phyloP scores from a whole-genome alignment of 768 basidiomycete genomes.

The Mycena rebaudengoi region DNA sequence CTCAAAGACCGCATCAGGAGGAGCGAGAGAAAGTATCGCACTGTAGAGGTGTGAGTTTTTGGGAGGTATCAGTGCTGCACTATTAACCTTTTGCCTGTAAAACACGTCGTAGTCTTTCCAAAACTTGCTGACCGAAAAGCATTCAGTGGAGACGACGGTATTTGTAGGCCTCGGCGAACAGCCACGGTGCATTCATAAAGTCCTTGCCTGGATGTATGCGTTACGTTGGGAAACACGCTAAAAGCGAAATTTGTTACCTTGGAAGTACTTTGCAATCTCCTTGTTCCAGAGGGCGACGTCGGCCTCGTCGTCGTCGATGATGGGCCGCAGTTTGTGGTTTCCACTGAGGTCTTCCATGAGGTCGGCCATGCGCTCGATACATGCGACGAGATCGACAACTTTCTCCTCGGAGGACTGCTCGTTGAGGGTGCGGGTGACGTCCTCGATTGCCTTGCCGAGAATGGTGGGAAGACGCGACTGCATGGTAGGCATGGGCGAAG shows the following conservation, averaged over 20 bases:
- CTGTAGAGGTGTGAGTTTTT: slow-evolving; percentile 42
- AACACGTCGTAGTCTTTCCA: slow-evolving; percentile 95
- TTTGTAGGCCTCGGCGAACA: slow-evolving; percentile 96
- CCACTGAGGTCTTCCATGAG: slow-evolving; percentile 89
- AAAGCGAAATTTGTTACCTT: too few species aligned
- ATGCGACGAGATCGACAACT: slow-evolving; percentile 84
- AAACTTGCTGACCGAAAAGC: slow-evolving; percentile 90
- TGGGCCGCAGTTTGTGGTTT: slow-evolving; percentile 85
- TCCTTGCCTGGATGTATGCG: too few species aligned
- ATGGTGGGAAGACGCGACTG: slow-evolving; percentile 95
- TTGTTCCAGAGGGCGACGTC: slow-evolving; percentile 98
- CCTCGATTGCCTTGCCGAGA: slow-evolving; percentile 94
- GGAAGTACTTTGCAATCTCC: slow-evolving; percentile 93
- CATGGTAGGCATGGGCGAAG: slow-evolving; percentile 93
- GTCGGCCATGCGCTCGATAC: slow-evolving; percentile 89
- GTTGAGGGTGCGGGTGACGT: slow-evolving; percentile 88
- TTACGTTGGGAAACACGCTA: too few species aligned
- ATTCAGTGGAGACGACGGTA: slow-evolving; percentile 91
- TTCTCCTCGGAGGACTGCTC: slow-evolving; percentile 83
- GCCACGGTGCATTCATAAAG: slow-evolving; percentile 96
- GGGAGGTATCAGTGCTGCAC: too few species aligned
- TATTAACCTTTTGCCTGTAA: slow-evolving; percentile 92
- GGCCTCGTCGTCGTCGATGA: slow-evolving; percentile 90
- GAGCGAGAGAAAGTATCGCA: slow-evolving; percentile 98
- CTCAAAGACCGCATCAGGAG: slow-evolving; percentile 90